A percentile compares a stretch with the other conserved stretches of the same genome.
These are phyloP conservation scores for Botrytis elliptica DNA, from an alignment of 2,329 filamentous ascomycete genomes.

Conservation along the genomic window DNA sequence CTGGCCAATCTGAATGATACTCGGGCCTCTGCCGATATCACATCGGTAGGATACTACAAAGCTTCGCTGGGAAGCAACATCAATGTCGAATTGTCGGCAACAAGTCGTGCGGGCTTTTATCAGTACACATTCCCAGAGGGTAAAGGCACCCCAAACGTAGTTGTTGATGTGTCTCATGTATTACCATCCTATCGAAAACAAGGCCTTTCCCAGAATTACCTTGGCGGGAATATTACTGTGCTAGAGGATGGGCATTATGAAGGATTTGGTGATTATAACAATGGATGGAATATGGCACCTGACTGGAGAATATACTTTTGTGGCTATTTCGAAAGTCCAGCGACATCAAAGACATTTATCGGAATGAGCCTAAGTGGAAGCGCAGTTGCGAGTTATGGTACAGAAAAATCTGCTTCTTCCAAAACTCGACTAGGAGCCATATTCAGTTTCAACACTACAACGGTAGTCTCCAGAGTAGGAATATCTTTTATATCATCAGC, in stretches of 20 bases:
- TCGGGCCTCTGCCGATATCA: conserved; percentile 50
- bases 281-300: conserved; percentile 64
- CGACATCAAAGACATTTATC: conserved; percentile 47
- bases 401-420: conserved; percentile 33
- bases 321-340: conserved; percentile 42
- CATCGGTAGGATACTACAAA: conserved; percentile 61
- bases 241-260: conserved; percentile 53
- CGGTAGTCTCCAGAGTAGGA: conserved; percentile 50
- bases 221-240: conserved; percentile 56
- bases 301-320: conserved; percentile 65
- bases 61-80: conserved; percentile 56
- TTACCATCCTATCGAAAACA: conserved; percentile 59
- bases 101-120: conserved; percentile 56
- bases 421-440: conserved; percentile 44
- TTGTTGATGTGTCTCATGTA: conserved; percentile 65
- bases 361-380: conserved; percentile 9
- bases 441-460: conserved; percentile 46
- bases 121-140: conserved; percentile 56
- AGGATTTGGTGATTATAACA: conserved; percentile 61
- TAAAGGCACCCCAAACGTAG: conserved; percentile 41
- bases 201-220: conserved; percentile 59
- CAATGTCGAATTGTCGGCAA: conserved; percentile 55
- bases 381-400: conserved; percentile 34
- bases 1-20: conserved; percentile 54
- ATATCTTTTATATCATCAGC: conserved; percentile 50